These are phyloP conservation scores for Kwoniella shandongensis DNA, from an alignment of 768 basidiomycete genomes.

Conservation along the genomic window DNA sequence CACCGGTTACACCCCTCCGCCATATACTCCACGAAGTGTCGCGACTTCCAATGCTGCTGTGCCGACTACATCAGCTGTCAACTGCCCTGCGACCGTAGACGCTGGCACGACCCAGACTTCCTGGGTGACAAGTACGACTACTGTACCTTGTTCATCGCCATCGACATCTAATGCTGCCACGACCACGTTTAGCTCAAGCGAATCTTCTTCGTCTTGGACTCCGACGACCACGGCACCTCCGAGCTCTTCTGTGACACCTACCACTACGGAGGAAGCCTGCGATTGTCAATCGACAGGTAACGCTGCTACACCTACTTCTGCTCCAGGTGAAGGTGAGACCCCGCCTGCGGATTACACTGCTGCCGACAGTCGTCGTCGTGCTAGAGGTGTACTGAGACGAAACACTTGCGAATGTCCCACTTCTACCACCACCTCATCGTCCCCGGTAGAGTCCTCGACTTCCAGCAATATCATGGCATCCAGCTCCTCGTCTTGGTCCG, in stretches of 20 bases:
- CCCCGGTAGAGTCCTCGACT: too few relatives aligned
- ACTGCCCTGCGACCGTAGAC: background rate
- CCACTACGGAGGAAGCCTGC: constrained; percentile 8
- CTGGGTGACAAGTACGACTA: background rate
- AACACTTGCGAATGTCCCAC: constrained; percentile 11
- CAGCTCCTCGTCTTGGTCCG: too few relatives aligned
- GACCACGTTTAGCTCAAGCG: background rate
- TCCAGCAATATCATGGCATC: too few relatives aligned
- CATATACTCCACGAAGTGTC: constrained; percentile 8
- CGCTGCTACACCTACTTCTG: constrained; percentile 1
- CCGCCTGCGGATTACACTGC: background rate
- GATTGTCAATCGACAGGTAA: constrained; percentile 3
- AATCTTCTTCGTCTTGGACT: constrained; percentile 4
- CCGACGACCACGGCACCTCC: background rate
- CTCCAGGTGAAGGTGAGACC: constrained; percentile 7
- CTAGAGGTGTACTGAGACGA: constrained; percentile 4
- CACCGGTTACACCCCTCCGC: constrained; percentile 10
- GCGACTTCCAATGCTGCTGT: constrained; percentile 7
- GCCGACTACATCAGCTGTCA: background rate
- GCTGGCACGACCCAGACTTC: background rate
- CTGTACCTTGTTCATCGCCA: background rate
- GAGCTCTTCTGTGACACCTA: constrained; percentile 5
- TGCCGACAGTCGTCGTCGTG: background rate
- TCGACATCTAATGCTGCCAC: background rate
- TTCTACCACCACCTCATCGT: too few relatives aligned